Evolutionary conservation across 1,284 basidiomycete genomes (phyloP).

Genomic region (Rhizoctonia solani): DNA sequence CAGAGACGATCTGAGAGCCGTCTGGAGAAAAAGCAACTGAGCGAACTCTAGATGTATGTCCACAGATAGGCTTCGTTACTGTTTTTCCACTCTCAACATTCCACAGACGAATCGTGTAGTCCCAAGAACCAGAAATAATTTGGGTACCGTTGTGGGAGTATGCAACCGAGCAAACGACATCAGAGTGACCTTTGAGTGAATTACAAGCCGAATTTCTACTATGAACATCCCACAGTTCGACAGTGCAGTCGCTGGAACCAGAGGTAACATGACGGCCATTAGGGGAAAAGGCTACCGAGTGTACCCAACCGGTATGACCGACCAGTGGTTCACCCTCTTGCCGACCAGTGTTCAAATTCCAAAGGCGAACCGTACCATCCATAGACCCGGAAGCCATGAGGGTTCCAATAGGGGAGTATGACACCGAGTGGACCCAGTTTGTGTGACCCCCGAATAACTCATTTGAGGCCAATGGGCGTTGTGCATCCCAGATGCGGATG

Average conservation of each 20-base stretch:
- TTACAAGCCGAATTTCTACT: not conserved
- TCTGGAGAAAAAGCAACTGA: not conserved
- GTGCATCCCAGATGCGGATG: constrained; percentile 16
- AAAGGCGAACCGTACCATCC: constrained; percentile 19
- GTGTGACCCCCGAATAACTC: not conserved
- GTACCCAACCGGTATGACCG: not conserved
- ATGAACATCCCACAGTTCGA: constrained; percentile 13
- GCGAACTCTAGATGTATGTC: not conserved
- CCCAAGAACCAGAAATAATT: constrained; percentile 15
- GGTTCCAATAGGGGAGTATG: constrained; percentile 10
- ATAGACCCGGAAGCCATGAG: constrained; percentile 11
- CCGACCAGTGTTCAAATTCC: constrained; percentile 9
- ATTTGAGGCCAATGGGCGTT: not conserved
- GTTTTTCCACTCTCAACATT: not conserved
- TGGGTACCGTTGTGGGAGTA: constrained; percentile 7
- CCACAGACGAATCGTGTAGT: constrained; percentile 21
- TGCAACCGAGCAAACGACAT: not conserved
- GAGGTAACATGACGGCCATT: constrained; percentile 6
- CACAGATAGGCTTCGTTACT: not conserved
- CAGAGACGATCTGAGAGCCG: too few species aligned
- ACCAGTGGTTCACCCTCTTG: not conserved
- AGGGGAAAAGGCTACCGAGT: constrained; percentile 21
- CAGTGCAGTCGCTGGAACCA: constrained; percentile 22
- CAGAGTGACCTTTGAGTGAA: not conserved
- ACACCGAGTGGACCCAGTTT: not conserved